Conservation (phyloP, 23 red algal genomes). For the Gracilaria caudata region DNA sequence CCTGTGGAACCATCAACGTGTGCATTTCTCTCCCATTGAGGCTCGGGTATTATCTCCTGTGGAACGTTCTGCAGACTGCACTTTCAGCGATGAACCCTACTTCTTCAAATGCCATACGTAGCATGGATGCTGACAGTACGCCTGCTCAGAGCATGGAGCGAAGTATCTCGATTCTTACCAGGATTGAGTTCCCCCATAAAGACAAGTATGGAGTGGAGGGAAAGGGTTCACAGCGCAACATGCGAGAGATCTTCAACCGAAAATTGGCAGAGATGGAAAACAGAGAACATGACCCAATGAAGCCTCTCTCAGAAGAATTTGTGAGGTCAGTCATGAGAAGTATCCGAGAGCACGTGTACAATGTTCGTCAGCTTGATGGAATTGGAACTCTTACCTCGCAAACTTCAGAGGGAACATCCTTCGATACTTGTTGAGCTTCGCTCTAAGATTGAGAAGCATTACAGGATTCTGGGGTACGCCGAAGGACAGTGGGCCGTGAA, state of each 20-base stretch:
- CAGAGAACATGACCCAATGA: neutral
- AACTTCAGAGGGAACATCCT: neutral
- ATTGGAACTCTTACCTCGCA: neutral
- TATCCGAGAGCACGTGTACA: neutral
- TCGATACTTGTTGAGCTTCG: neutral
- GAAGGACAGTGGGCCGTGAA: neutral
- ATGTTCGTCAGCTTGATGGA: neutral
- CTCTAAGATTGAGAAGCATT: neutral
- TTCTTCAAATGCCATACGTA: neutral
- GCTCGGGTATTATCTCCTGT: neutral
- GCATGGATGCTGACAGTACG: neutral
- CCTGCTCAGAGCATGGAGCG: neutral
- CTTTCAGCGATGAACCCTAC: neutral
- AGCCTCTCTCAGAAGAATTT: neutral
- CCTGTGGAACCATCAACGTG: neutral
- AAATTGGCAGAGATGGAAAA: neutral
- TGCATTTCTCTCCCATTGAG: neutral
- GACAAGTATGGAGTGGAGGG: neutral
- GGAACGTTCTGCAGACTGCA: neutral
- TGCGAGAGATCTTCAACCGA: conserved; percentile 1
- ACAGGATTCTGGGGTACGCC: neutral
- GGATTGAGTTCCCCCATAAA: neutral
- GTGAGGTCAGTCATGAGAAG: neutral
- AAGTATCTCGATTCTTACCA: neutral
- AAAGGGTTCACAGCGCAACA: neutral